Evolutionary conservation across 768 basidiomycete genomes (phyloP), one percentile per base, ranked within the genome.

Genomic region (Xerocomus potaroensis): DNA sequence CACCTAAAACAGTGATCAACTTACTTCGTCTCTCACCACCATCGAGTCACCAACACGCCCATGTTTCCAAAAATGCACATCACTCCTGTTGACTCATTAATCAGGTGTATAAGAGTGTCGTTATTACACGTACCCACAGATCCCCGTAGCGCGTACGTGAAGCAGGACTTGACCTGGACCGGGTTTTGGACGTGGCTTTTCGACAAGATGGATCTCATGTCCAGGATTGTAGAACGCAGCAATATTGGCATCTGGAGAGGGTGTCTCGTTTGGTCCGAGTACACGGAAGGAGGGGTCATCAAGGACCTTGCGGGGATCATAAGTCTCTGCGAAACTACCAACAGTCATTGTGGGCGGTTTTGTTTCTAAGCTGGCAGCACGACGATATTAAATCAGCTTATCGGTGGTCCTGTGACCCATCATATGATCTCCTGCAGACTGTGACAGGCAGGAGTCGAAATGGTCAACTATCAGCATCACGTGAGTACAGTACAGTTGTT

Each of bases 21-120:
- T 50, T 47, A 79, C 81, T 67, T 84, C 82, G 49, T 83, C 82
- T 12, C 76, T 79, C 23, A 84, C 82, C 19, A 84, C 68, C 83
- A 84, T 84, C 0, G 80, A 80, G 55, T 82, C 79, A 8, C 83
- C 83, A 42, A 84, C 74, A 32, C 79, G 68, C 6, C 83, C 83
- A 61, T 84, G 80, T 51, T 82, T 73, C 83, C 83, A 85, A 61
- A 84, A 84, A 59, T 85, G 83, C 53, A 85, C 79, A 49, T 84
- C 83, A 38, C 80, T 83, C 72, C 83, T 84, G 46, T 47, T 26
- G 19, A 45, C 24, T 40, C 12, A 40, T 24, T 23, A 12, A 34
- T 41, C 12, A 21, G 33, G 21, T n/a, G 33, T 5, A 11, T 16
- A 32, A 38, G 22, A 22, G 14, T 31, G 14, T 22, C 8, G n/a